These are phyloP conservation scores for Gossypium laxum DNA, from an alignment of 441 rosid species.

Conservation along the genomic window DNA sequence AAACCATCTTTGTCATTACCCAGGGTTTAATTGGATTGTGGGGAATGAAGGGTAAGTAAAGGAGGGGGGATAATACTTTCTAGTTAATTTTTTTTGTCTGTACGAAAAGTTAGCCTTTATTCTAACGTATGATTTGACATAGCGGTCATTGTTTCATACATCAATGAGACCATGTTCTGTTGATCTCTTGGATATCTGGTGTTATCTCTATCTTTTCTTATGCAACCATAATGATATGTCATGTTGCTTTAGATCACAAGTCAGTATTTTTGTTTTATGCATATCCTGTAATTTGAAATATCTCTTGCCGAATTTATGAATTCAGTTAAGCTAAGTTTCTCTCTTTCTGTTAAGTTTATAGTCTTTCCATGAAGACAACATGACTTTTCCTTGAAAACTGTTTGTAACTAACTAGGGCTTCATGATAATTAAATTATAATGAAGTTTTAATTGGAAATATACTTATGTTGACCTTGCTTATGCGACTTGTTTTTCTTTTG, in stretches of 20 bases:
- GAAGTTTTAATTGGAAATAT: conserved; percentile 2
- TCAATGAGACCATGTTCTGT: not conserved
- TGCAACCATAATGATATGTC: not conserved
- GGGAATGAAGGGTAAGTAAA: not conserved
- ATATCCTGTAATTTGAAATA: not conserved
- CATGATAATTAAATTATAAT: not conserved
- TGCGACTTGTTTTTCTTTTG: conserved; percentile 5
- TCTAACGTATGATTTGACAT: not conserved
- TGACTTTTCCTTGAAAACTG: not conserved
- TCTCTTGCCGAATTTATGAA: not conserved
- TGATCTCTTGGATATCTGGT: not conserved
- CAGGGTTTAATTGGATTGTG: not conserved
- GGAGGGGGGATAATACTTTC: not conserved
- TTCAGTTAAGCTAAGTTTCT: not conserved
- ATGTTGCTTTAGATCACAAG: not conserved
- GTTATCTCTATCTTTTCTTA: not conserved
- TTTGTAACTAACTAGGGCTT: not conserved
- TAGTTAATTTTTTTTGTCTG: not conserved
- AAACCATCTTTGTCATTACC: not conserved
- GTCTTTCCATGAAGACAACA: not conserved
- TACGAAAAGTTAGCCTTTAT: not conserved
- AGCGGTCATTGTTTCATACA: not conserved
- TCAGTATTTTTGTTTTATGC: conserved; percentile 1
- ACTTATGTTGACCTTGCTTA: not conserved
- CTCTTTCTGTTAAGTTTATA: not conserved